Base-by-base conservation (phyloP, 2,329 filamentous ascomycete genomes). In the Alternaria rosae region DNA sequence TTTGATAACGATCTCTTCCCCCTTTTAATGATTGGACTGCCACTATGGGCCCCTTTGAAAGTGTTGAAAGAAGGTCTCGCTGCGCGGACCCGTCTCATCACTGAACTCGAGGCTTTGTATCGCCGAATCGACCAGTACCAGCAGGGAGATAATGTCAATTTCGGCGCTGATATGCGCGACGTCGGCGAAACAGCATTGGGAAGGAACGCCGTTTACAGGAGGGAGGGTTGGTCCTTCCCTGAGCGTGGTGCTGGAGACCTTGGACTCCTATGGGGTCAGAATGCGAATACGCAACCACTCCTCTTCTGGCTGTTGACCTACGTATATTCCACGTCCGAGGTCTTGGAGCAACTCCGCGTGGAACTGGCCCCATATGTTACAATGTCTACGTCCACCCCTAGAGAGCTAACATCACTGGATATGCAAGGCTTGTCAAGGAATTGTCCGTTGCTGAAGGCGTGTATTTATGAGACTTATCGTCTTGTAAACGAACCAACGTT, bases 241-340 rank as follows among this genome's bases (percentile, higher is more conserved):
- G 73, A 76, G 12, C 66, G 71, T 4, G 74, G 73, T n/a, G 63
- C 78, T 41, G 74, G 75, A 11, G 68, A 78, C 2, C 52, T 68
- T 11, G 83, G 86, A 57, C 69, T 85, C 8, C 72, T 87, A 23
- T 88, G 86, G 85, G 84, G 84, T 10, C 77, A 85, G 70, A 84
- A 86, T 65, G 83, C 83, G 15, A 86, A 88, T 65, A 80, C 83
- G 6, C 62, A 65, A 32, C 62, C 83, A 5, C 73, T 87, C 9
- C 68, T 80, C 15, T 80, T 79, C 56, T 81, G 79, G 79, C 72
- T 81, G 62, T 57, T 38, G 11, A 38, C 35, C 35, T 38, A 38
- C 15, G 0, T 38, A 38, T 38, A 38, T 38, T 38, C 35, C 35
- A 38, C 35, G 2, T n/a, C 35, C 35, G n/a, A 38, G 2, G n/a